phyloP scores from a whole-genome alignment of 2,329 filamentous ascomycete genomes.

The Arthroderma uncinatum region DNA sequence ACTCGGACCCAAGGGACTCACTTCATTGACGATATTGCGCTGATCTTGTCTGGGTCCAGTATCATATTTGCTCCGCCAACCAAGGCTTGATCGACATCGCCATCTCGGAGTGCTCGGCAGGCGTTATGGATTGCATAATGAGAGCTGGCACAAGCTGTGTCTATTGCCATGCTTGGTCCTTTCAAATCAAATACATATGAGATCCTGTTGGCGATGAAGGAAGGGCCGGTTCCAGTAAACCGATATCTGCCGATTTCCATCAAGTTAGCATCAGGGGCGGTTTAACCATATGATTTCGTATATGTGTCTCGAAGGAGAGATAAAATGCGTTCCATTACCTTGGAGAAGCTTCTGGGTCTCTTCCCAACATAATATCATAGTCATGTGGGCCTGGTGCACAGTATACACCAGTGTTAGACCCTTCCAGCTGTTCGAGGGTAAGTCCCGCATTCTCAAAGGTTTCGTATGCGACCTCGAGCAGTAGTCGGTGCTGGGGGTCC shows the following conservation, averaged over 20 bases:
- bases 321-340: slow-evolving; percentile 8
- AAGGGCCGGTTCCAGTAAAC: background rate
- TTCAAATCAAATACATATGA: slow-evolving; percentile 11
- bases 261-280: too few species aligned
- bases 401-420: background rate
- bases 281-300: too few species aligned
- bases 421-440: background rate
- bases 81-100: slow-evolving; percentile 12
- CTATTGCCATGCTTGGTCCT: slow-evolving; percentile 6
- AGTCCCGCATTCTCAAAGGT: slow-evolving; percentile 65
- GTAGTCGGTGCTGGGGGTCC: slow-evolving; percentile 69
- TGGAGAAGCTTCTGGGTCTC: background rate
- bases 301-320: slow-evolving; percentile 11
- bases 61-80: background rate
- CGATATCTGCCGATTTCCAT: background rate
- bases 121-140: slow-evolving; percentile 7
- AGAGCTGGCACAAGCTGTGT: slow-evolving; percentile 10
- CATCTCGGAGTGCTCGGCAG: slow-evolving; percentile 6
- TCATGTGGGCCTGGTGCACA: background rate
- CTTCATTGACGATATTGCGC: slow-evolving; percentile 20
- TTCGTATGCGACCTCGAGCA: slow-evolving; percentile 66
- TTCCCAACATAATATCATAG: background rate
- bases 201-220: slow-evolving; percentile 11
- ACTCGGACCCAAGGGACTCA: slow-evolving; percentile 19
- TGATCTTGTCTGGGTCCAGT: background rate